phyloP scores from a whole-genome alignment of 2,329 filamentous ascomycete species.

The Apiospora rasikravindrae region DNA sequence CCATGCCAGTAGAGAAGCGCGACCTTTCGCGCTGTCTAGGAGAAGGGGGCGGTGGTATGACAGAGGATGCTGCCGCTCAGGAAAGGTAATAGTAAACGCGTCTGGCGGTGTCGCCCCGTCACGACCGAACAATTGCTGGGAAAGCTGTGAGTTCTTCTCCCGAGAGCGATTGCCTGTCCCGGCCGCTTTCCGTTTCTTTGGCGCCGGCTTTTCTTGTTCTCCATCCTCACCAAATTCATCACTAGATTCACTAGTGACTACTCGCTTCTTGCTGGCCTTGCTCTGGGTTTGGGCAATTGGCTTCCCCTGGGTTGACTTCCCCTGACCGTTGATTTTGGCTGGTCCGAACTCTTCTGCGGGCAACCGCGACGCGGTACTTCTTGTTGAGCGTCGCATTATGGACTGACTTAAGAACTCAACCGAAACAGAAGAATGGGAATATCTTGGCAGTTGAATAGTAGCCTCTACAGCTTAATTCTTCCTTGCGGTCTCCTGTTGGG shows the following conservation, averaged over 20 bases:
- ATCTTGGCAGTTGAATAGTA: neutral
- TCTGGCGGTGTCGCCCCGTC: neutral
- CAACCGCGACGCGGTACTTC: constrained; percentile 24
- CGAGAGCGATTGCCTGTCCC: neutral
- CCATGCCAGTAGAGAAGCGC: constrained; percentile 53
- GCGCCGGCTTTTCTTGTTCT: neutral
- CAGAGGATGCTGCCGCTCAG: constrained; percentile 41
- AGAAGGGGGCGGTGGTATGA: constrained; percentile 57
- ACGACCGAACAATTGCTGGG: constrained; percentile 32
- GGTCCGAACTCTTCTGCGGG: neutral
- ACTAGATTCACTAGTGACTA: neutral
- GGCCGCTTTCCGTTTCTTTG: constrained; percentile 15
- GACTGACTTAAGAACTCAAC: neutral
- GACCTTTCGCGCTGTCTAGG: constrained; percentile 44
- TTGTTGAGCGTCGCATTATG: constrained; percentile 36
- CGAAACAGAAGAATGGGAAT: neutral
- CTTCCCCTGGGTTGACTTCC: neutral
- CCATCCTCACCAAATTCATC: neutral
- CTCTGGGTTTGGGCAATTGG: neutral
- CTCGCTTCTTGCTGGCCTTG: neutral
- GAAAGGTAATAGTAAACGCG: constrained; percentile 29
- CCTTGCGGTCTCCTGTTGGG: neutral
- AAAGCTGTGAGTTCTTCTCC: constrained; percentile 24
- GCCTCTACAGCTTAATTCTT: neutral
- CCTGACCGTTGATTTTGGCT: neutral